Conservation (phyloP, 345 rosid genomes). For the Eutrema heterophyllum region DNA sequence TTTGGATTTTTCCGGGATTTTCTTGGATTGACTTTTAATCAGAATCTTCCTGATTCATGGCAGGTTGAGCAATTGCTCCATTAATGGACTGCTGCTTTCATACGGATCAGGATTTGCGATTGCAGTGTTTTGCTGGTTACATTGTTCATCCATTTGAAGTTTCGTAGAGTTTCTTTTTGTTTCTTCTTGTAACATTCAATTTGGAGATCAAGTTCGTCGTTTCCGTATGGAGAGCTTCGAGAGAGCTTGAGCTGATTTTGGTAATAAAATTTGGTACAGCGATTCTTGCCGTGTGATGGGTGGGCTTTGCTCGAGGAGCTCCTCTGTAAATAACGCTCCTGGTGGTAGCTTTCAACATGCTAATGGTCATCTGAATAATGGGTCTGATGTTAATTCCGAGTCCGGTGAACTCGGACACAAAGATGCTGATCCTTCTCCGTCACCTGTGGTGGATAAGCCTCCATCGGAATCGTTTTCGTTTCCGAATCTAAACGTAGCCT, state of each 20-base stretch:
- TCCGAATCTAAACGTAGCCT: slow-evolving; percentile 37
- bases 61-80: slow-evolving; percentile 42
- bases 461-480: slow-evolving; percentile 48
- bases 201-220: not conserved
- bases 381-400: slow-evolving; percentile 40
- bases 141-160: slow-evolving; percentile 29
- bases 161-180: not conserved
- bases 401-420: slow-evolving; percentile 44
- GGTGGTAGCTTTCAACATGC: slow-evolving; percentile 63
- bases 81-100: slow-evolving; percentile 48
- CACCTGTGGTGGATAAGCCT: slow-evolving; percentile 38
- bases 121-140: slow-evolving; percentile 31
- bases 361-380: slow-evolving; percentile 52
- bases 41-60: slow-evolving; percentile 17
- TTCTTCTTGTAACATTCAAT: not conserved
- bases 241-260: slow-evolving; percentile 18
- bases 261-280: not conserved
- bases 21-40: slow-evolving; percentile 16
- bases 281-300: slow-evolving; percentile 51
- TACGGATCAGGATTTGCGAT: slow-evolving; percentile 38
- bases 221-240: slow-evolving; percentile 39
- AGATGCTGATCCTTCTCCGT: slow-evolving; percentile 37
- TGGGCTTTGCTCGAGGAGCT: slow-evolving; percentile 97
- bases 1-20: not conserved
- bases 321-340: slow-evolving; percentile 90